These are phyloP conservation scores for Candida incommunis DNA, from an alignment of 805 yeast genomes.

Conservation along the genomic window DNA sequence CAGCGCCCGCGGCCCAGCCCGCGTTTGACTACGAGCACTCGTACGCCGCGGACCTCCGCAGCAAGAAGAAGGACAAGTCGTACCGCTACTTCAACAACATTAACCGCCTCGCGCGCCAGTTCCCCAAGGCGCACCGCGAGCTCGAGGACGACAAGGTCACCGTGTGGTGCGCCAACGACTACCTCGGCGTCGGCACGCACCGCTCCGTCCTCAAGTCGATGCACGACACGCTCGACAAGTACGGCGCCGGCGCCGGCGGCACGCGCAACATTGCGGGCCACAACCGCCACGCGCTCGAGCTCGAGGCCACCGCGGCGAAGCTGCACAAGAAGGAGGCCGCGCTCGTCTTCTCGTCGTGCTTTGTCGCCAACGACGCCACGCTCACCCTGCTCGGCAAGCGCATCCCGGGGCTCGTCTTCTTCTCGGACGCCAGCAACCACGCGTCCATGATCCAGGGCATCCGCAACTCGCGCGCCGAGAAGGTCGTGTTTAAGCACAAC, in stretches of 20 bases:
- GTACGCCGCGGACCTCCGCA: constrained; percentile 49
- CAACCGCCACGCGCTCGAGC: constrained; percentile 71
- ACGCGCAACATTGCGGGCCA: constrained; percentile 98
- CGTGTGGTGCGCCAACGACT: constrained; percentile 98
- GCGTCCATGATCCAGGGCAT: constrained; percentile 98
- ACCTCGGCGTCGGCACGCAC: constrained; percentile 87
- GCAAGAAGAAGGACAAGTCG: constrained; percentile 77
- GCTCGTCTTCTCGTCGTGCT: constrained; percentile 87
- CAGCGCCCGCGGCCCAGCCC: constrained; percentile 18
- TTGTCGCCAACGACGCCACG: constrained; percentile 93
- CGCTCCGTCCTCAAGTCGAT: constrained; percentile 57
- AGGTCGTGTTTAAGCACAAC: constrained; percentile 87
- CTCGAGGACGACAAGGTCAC: constrained; percentile 71
- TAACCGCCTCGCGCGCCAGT: constrained; percentile 86
- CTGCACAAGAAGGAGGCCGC: constrained; percentile 93
- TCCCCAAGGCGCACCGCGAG: constrained; percentile 83
- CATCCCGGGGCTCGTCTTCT: constrained; percentile 77
- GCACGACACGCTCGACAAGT: constrained; percentile 67
- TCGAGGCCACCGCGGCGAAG: constrained; percentile 79
- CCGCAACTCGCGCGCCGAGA: constrained; percentile 73
- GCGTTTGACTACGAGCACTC: constrained; percentile 58
- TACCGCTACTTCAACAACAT: constrained; percentile 95
- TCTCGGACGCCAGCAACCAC: constrained; percentile 87
- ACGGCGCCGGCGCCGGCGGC: constrained; percentile 99
- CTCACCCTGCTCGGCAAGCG: constrained; percentile 83